Evolutionary conservation across 345 rosid species (phyloP).

Genomic region (Clarkia xantiana): DNA sequence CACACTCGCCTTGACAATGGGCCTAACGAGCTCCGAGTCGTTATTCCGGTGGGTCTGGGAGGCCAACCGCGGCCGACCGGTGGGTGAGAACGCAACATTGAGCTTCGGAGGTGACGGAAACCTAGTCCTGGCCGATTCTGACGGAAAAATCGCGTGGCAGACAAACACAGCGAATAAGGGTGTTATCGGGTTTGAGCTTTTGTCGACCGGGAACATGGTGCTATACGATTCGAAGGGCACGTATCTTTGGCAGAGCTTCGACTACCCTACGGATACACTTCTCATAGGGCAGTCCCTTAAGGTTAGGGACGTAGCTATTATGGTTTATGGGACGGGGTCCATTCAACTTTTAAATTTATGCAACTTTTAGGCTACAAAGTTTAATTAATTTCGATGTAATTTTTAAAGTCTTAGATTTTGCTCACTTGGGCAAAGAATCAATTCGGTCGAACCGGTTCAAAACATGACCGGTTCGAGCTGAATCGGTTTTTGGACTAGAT

Average conservation of each 20-base stretch:
- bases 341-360: no score
- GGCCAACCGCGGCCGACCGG: conserved; percentile 40
- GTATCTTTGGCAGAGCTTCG: conserved; percentile 47
- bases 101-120: conserved; percentile 29
- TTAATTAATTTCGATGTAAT: no score
- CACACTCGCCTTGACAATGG: conserved; percentile 41
- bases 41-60: conserved; percentile 48
- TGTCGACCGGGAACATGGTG: conserved; percentile 39
- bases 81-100: conserved; percentile 31
- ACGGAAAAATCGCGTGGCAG: conserved; percentile 49
- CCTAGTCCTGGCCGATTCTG: conserved; percentile 30
- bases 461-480: no score
- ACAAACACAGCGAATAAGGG: conserved; percentile 40
- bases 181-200: conserved; percentile 30
- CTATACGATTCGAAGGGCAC: conserved; percentile 27
- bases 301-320: conserved; percentile 17
- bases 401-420: no score
- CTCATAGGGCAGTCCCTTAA: conserved; percentile 33
- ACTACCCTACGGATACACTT: conserved; percentile 36
- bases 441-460: no score
- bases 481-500: no score
- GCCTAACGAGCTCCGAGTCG: conserved; percentile 26
- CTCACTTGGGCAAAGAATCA: no score
- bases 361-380: no score
- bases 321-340: no score